These are phyloP conservation scores for Streptanthus diversifolius DNA, from an alignment of 345 rosid genomes.

Conservation along the genomic window DNA sequence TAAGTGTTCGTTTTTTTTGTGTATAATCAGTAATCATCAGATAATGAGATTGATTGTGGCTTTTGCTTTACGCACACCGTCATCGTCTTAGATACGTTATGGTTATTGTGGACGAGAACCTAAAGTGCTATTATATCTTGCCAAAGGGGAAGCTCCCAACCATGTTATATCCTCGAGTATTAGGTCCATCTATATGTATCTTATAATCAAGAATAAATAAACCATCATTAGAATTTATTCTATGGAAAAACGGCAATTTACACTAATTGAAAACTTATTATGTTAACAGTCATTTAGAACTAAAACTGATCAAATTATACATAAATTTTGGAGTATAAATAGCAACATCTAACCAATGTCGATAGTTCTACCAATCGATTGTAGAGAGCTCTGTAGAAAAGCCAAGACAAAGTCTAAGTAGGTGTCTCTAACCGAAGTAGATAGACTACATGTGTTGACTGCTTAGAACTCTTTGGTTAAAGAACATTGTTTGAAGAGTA, in stretches of 20 bases:
- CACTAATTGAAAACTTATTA: background rate
- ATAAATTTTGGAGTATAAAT: background rate
- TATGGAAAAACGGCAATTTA: background rate
- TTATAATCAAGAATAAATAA: background rate
- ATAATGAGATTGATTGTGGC: conserved; percentile 2
- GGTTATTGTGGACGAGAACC: background rate
- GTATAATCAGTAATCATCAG: background rate
- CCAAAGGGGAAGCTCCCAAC: background rate
- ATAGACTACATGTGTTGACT: background rate
- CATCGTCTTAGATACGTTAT: conserved; percentile 6
- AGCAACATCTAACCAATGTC: background rate
- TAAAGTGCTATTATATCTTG: background rate
- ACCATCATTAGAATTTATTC: background rate
- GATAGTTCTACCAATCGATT: background rate
- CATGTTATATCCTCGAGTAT: background rate
- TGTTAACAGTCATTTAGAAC: background rate
- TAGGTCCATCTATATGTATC: background rate
- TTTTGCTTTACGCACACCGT: conserved; percentile 21
- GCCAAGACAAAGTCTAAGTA: background rate
- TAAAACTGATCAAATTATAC: background rate
- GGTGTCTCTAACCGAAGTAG: background rate
- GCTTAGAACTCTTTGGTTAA: background rate
- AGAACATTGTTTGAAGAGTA: background rate
- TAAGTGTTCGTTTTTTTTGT: no score
- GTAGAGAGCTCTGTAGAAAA: background rate